Base-by-base conservation (phyloP, 1,139 yeast species). In the Geotrichum fermentans region DNA sequence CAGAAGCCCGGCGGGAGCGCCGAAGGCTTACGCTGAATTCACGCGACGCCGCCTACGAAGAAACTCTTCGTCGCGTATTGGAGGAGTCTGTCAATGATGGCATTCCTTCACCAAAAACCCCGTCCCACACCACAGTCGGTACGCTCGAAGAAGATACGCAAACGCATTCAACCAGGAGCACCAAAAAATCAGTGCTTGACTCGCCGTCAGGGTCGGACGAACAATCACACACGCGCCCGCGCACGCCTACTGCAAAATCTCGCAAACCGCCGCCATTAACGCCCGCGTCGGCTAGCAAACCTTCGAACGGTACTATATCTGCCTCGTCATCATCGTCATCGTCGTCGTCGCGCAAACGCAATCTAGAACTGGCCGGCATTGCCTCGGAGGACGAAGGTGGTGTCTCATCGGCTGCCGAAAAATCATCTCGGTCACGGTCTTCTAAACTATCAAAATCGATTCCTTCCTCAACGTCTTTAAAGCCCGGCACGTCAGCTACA, bases 71-170 rank as follows among this genome's bases (percentile, higher is more conserved):
- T 53, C 74, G 82, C 50, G 90, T 87, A 0, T 69, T 83, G 40
- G 79, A 83, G 57, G 90, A 83, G 63, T 79, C 86, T 56, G 86
- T 83, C 11, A 75, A 77, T 55, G 79, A 73, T 58, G 68, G 38
- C 24, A 36, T 22, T 2, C 45, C 45, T 22, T 14, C 40, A 2
- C 33, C 47, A 18, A 14, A 37, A 22, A 35, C 40, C 11, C 39
- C 46, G 8, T 16, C 46, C 13, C 35, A 35, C 10, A 24, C 37
- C 4, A 3, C 46, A 22, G 20, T 40, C 26, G 4, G 8, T 17
- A 13, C 17, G 18, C 13, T 29, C 26, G 35, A n/a, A 20, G 3
- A 32, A 14, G 26, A 26, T 28, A 7, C 49, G n/a, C 41, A 45
- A 8, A 43, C 43, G 4, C 13, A 33, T 10, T 11, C n/a, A 8